Evolutionary conservation across 2,329 filamentous ascomycete genomes (phyloP), one percentile per base, ranked within the genome.

Genomic region (Cladobotryum protrusum): DNA sequence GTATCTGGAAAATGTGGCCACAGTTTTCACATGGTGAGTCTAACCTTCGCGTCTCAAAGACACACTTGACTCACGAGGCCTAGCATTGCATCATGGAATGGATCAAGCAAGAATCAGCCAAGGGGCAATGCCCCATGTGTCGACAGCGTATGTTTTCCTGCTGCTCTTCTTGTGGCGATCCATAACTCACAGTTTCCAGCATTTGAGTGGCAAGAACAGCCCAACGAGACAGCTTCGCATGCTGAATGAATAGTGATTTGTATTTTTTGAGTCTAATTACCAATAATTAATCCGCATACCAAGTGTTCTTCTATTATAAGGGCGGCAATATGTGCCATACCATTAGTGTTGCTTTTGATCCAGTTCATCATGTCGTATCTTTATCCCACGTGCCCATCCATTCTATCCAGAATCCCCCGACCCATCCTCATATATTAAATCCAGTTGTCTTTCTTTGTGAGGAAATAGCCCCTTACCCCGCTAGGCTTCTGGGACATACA

Each of bases 41-140:
- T 6, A 8, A 6, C n/a, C 24, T 29, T 29, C 24, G 24, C 35
- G 24, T 34, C 33, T 34, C 18, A 29, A 35, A 24, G 8, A n/a
- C 6, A 32, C 47, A 50, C 43, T 34, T 29, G 34, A 5, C 33
- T 20, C 34, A 18, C 34, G 35, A 18, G 11, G 18, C 34, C 39
- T 59, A 95, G 90, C 93, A 99, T 70, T 99, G 93, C 69, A 93
- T 99, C 60, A 78, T 87, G 60, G 88, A 90, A 62, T 99, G 93
- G 93, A 89, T 99, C 60, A 89, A 93, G 63, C 91, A 96, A 67
- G 93, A 97, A 56, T 85, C 89, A 12, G 88, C 91, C 24, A 92
- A 90, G 61, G 92, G 92, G 18, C 86, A 96, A 56, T 99, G 93
- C 66, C 93, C 93, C 24, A 97, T 99, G 93, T 99, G 93, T 66